A percentile compares a stretch with the other conserved stretches of the same genome.
Evolutionary conservation across 2,329 filamentous ascomycete species (phyloP).

Genomic region (Raffaelea ambrosiae): DNA sequence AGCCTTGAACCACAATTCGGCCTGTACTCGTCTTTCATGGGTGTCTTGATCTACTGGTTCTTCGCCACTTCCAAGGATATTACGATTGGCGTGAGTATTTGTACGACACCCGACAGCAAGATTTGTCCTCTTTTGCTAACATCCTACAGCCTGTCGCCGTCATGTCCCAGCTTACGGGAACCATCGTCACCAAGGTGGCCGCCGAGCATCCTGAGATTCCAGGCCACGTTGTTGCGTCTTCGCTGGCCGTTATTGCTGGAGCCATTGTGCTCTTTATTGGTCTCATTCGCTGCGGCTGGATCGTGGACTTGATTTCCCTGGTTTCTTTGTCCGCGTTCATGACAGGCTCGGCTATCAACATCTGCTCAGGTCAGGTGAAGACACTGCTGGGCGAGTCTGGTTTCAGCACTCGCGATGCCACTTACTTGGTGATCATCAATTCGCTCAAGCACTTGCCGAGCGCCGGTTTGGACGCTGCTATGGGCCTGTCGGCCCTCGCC

Average conservation of each 20-base stretch:
- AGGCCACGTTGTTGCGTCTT: slow-evolving; percentile 64
- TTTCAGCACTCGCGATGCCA: slow-evolving; percentile 53
- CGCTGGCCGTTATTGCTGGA: slow-evolving; percentile 69
- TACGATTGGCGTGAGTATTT: slow-evolving; percentile 70
- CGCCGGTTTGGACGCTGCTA: slow-evolving; percentile 68
- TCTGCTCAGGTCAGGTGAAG: slow-evolving; percentile 75
- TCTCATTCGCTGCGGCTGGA: slow-evolving; percentile 72
- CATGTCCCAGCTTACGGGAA: slow-evolving; percentile 83
- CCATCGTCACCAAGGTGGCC: slow-evolving; percentile 61
- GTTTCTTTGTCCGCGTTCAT: slow-evolving; percentile 91
- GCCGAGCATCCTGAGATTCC: slow-evolving; percentile 47
- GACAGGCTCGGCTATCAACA: slow-evolving; percentile 90
- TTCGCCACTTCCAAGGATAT: slow-evolving; percentile 99
- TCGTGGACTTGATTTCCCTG: slow-evolving; percentile 88
- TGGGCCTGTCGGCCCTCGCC: slow-evolving; percentile 75
- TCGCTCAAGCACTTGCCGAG: slow-evolving; percentile 62
- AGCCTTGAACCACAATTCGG: slow-evolving; percentile 75
- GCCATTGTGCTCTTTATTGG: slow-evolving; percentile 72
- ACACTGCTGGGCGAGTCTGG: slow-evolving; percentile 69
- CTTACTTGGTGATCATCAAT: slow-evolving; percentile 79
- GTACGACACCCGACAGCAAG: slow-evolving; percentile 7
- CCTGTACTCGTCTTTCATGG: slow-evolving; percentile 93
- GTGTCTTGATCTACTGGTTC: slow-evolving; percentile 91
- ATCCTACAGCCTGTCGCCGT: slow-evolving; percentile 64
- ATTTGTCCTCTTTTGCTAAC: background rate